Conservation (phyloP, 495 filamentous ascomycete genomes). For the Penicillium egyptiacum region DNA sequence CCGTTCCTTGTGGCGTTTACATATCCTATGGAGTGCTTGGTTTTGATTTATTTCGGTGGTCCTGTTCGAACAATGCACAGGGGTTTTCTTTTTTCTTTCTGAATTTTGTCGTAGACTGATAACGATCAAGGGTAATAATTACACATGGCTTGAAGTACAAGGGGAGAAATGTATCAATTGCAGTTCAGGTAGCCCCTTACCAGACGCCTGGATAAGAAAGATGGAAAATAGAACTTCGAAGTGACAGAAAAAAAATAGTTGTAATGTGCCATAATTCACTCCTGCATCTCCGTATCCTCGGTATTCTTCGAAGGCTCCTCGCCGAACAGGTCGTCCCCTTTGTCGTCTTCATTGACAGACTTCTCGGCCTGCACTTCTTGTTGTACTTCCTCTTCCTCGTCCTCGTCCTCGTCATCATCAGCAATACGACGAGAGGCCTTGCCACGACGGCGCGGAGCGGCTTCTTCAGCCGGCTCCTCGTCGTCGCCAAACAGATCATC, state of each 20-base stretch:
- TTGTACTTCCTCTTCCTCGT: conserved; percentile 20
- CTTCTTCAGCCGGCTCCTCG: conserved; percentile 36
- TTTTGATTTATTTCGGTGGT: background rate
- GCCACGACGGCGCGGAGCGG: conserved; percentile 38
- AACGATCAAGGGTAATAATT: conserved; percentile 10
- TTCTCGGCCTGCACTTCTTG: conserved; percentile 10
- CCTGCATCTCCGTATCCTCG: conserved; percentile 35
- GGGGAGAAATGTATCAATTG: conserved; percentile 8
- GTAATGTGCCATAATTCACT: conserved; percentile 16
- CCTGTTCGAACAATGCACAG: conserved; percentile 1
- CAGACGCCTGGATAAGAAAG: conserved; percentile 2
- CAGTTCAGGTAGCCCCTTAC: background rate
- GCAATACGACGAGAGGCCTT: conserved; percentile 41
- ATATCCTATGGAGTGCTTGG: background rate
- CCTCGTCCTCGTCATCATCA: conserved; percentile 48
- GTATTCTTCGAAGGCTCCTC: conserved; percentile 18
- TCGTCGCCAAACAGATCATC: conserved; percentile 34
- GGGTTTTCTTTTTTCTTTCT: background rate
- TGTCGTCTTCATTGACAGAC: conserved; percentile 13
- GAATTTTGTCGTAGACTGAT: background rate
- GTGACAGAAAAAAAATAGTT: conserved; percentile 3
- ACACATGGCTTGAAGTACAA: conserved; percentile 5
- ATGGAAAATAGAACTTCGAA: background rate
- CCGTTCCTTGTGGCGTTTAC: background rate
- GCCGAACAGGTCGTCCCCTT: conserved; percentile 31